Percentiles rank a stretch among this genome's conserved stretches.
Evolutionary conservation across 306 rosid species (phyloP).

Genomic region (Styphnolobium japonicum): DNA sequence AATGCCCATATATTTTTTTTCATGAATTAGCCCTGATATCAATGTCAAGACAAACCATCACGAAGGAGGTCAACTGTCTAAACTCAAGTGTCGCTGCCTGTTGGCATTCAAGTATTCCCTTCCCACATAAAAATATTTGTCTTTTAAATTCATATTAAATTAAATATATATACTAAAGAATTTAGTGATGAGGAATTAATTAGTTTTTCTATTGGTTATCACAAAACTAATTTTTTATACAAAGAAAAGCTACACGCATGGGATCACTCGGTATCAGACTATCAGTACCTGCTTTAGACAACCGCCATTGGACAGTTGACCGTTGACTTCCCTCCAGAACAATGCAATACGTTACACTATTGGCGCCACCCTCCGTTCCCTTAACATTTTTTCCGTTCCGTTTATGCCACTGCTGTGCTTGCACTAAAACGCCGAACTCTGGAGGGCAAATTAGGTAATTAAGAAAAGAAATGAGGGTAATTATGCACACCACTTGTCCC

Average conservation of each 20-base stretch:
- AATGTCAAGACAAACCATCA: no score
- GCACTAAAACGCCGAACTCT: no score
- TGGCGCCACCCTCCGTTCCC: slow-evolving; percentile 16
- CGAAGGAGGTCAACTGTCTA: no score
- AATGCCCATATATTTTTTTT: no score
- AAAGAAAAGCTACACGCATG: neutral
- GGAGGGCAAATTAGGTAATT: slow-evolving; percentile 30
- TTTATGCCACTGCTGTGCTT: slow-evolving; percentile 17
- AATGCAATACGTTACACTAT: neutral
- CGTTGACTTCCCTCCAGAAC: slow-evolving; percentile 24
- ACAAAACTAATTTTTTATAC: neutral
- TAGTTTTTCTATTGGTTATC: no score
- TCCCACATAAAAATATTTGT: no score
- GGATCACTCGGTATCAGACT: neutral
- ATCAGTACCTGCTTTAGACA: neutral
- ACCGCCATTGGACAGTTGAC: slow-evolving; percentile 24
- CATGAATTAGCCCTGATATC: no score
- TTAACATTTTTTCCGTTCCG: slow-evolving; percentile 37
- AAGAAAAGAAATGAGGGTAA: neutral
- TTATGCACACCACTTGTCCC: slow-evolving; percentile 12
- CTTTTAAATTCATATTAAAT: no score
- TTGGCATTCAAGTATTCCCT: no score
- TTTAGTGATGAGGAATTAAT: neutral
- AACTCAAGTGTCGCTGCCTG: no score
- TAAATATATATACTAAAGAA: no score